Conservation (phyloP, 139 green algal genomes). For the Auxenochlorella pyrenoidosa region DNA sequence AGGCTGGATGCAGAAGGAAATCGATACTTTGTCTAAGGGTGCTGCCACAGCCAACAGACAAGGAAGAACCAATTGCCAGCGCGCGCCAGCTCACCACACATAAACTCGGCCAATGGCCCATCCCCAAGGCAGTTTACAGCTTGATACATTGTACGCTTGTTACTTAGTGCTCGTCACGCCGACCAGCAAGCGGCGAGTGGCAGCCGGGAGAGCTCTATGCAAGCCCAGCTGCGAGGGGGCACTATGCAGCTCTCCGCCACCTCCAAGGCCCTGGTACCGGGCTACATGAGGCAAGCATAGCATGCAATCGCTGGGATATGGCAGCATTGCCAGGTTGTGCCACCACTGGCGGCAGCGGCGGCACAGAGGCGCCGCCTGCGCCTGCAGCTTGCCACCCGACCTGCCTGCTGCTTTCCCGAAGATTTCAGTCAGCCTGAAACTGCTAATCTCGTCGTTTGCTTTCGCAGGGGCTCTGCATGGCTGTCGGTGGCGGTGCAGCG, state of each 20-base stretch:
- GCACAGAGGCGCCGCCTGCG: not conserved
- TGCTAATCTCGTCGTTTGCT: not conserved
- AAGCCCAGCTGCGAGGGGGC: not conserved
- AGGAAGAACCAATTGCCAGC: no score
- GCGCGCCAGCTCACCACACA: no score
- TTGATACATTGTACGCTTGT: not conserved
- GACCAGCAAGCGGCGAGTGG: no score
- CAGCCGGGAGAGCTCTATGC: no score
- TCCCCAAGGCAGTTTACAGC: not conserved
- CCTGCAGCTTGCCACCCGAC: not conserved
- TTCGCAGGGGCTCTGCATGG: slow-evolving; percentile 5
- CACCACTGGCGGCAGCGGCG: not conserved
- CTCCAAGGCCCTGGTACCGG: not conserved
- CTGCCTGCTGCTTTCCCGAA: not conserved
- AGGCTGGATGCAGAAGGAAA: no score
- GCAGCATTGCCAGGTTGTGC: not conserved
- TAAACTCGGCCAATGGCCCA: no score
- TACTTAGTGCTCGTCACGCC: no score
- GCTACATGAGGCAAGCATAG: not conserved
- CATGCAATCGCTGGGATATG: not conserved
- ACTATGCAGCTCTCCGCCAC: not conserved
- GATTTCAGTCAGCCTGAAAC: no score
- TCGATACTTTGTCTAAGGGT: no score
- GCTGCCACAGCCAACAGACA: no score
- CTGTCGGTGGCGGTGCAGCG: not conserved